Percentiles rank a stretch among this genome's conserved stretches.
Evolutionary conservation across 768 basidiomycete species (phyloP).

Genomic region (Pleurotus platypus): DNA sequence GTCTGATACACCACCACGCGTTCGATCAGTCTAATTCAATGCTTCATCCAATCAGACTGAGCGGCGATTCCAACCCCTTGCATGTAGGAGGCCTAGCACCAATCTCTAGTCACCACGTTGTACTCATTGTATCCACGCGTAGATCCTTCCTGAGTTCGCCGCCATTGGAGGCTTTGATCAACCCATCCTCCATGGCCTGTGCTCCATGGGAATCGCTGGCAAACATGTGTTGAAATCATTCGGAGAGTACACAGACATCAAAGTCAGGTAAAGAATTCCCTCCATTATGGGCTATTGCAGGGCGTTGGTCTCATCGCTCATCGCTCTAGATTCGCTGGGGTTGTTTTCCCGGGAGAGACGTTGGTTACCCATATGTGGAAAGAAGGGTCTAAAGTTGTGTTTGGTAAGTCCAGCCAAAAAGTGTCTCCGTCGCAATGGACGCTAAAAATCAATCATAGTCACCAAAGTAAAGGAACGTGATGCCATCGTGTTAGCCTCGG

Average conservation of each 20-base stretch:
- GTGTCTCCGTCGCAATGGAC: no score
- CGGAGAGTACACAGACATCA: slow-evolving; percentile 88
- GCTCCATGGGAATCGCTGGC: slow-evolving; percentile 88
- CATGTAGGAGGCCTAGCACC: slow-evolving; percentile 51
- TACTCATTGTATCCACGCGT: not conserved
- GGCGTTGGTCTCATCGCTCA: not conserved
- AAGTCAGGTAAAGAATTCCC: slow-evolving; percentile 66
- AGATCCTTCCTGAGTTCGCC: slow-evolving; percentile 93
- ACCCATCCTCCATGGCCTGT: slow-evolving; percentile 26
- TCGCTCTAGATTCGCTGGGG: slow-evolving; percentile 68
- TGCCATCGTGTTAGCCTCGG: slow-evolving; percentile 66
- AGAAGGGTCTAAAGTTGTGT: slow-evolving; percentile 86
- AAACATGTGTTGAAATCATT: slow-evolving; percentile 90
- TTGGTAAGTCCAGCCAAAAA: slow-evolving; percentile 53
- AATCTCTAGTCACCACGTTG: not conserved
- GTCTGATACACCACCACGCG: slow-evolving; percentile 10
- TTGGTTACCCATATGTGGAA: slow-evolving; percentile 99
- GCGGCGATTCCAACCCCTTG: slow-evolving; percentile 89
- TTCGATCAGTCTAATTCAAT: not conserved
- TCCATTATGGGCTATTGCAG: not conserved
- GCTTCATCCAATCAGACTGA: slow-evolving; percentile 47
- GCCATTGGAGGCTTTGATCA: slow-evolving; percentile 35
- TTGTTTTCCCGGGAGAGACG: slow-evolving; percentile 95
- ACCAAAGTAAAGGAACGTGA: slow-evolving; percentile 88
- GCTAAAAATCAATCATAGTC: slow-evolving; percentile 34